A percentile compares a stretch with the other conserved stretches of the same genome.
phyloP scores from a whole-genome alignment of 2,329 filamentous ascomycete genomes.

The Truncatella angustata region DNA sequence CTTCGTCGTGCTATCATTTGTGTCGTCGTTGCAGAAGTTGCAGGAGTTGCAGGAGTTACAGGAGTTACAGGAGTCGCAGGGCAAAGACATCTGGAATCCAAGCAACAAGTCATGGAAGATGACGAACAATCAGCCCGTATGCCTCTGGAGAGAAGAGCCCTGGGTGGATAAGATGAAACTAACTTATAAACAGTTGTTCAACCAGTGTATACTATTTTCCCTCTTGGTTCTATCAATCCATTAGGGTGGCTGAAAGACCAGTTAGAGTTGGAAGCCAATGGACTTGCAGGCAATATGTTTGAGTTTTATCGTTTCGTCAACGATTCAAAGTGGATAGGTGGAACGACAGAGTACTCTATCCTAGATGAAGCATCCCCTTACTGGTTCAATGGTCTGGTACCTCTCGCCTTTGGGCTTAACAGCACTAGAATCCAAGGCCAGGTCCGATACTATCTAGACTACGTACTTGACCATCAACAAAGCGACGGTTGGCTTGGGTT shows the following conservation, averaged over 20 bases:
- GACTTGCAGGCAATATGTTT: slow-evolving; percentile 32
- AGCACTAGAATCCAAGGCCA: slow-evolving; percentile 49
- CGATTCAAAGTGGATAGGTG: slow-evolving; percentile 50
- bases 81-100: too few species aligned
- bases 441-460: slow-evolving; percentile 41
- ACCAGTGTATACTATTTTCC: slow-evolving; percentile 23
- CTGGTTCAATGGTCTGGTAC: slow-evolving; percentile 58
- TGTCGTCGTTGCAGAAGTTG: too few species aligned
- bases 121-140: too few species aligned
- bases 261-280: slow-evolving; percentile 21
- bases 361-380: slow-evolving; percentile 56
- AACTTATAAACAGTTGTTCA: slow-evolving; percentile 21
- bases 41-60: too few species aligned
- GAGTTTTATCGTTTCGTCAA: slow-evolving; percentile 57
- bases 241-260: slow-evolving; percentile 28
- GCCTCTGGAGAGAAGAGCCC: too few species aligned
- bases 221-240: slow-evolving; percentile 26
- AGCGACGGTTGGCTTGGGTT: slow-evolving; percentile 58
- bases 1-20: too few species aligned
- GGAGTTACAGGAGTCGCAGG: too few species aligned
- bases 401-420: slow-evolving; percentile 49
- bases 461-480: slow-evolving; percentile 47
- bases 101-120: too few species aligned
- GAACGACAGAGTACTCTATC: slow-evolving; percentile 47
- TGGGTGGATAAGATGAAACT: too few species aligned